Base-by-base conservation (phyloP, 345 rosid genomes). In the Salix arbutifolia region DNA sequence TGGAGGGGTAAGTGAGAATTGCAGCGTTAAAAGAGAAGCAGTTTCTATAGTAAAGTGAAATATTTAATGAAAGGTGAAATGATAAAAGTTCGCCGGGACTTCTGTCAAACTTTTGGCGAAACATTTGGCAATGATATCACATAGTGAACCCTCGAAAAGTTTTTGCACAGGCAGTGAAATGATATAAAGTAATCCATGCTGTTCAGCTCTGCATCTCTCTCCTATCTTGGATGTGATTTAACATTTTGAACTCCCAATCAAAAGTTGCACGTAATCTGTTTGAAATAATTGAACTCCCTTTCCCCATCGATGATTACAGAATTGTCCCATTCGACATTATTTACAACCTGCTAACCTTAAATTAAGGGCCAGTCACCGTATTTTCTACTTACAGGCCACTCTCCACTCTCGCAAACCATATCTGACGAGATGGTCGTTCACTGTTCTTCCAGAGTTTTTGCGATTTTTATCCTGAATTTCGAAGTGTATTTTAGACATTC, bases 201-300 rank as follows among this genome's bases (percentile, higher is more conserved):
- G 7, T 58, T 14, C 65, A 37, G 58, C 40, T 9, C 30, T 1
- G 4, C 25, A 1, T 21, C 60, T n/a, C 40, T 4, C 13, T 21
- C 62, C 62, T 10, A n/a, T 56, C 62, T 56, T 35, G 44, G 48
- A 28, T 31, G 73, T 80, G 84, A 80, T 77, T 77, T 74, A 70
- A 79, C 76, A 80, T 80, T 52, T 61, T 69, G 76, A 78, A 75
- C 71, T 53, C 46, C 0, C 12, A 23, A 66, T 40, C 12, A 80
- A 72, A 73, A 56, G 79, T 48, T 82, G 35, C 68, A 14, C 50
- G 17, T 74, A 28, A 25, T 71, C 26, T 44, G 4, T 62, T 25
- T n/a, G 48, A 42, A 64, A 70, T 74, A 56, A 65, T 77, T 56
- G 35, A 38, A 12, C 28, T 3, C 19, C 73, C 84, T 76, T 81